Evolutionary conservation across 2,329 filamentous ascomycete genomes (phyloP).

Genomic region (Scortechinia acanthostroma): DNA sequence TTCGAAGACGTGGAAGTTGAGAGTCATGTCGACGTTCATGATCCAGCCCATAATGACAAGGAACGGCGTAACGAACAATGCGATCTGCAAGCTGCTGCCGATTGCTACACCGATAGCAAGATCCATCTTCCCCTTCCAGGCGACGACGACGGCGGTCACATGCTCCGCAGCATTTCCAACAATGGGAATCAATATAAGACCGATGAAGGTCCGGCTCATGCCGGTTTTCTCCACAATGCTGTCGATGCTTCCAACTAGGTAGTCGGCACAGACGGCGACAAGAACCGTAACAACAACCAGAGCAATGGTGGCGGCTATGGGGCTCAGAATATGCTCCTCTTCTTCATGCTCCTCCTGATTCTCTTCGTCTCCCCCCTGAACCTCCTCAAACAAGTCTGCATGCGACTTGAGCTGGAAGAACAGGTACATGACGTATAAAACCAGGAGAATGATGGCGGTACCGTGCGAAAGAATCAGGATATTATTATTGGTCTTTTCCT

Average conservation of each 20-base stretch:
- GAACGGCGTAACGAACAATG: constrained; percentile 73
- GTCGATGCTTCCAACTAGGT: constrained; percentile 71
- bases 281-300: constrained; percentile 64
- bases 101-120: constrained; percentile 74
- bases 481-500: constrained; percentile 37
- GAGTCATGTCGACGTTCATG: constrained; percentile 64
- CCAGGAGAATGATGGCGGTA: constrained; percentile 67
- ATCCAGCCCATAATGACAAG: constrained; percentile 76
- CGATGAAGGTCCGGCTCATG: constrained; percentile 76
- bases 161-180: constrained; percentile 77
- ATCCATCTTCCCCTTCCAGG: constrained; percentile 71
- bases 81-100: constrained; percentile 76
- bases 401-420: constrained; percentile 74
- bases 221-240: constrained; percentile 60
- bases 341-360: constrained; percentile 22
- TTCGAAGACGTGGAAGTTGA: constrained; percentile 76
- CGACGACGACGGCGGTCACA: constrained; percentile 74
- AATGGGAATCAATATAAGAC: constrained; percentile 72
- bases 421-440: constrained; percentile 72
- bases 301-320: constrained; percentile 56
- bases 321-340: constrained; percentile 44
- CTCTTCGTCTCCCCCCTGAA: constrained; percentile 12
- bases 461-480: constrained; percentile 69
- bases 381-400: constrained; percentile 62
- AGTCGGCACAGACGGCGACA: constrained; percentile 70